Evolutionary conservation across 2,329 filamentous ascomycete genomes (phyloP).

Genomic region (Calonectria henricotiae): DNA sequence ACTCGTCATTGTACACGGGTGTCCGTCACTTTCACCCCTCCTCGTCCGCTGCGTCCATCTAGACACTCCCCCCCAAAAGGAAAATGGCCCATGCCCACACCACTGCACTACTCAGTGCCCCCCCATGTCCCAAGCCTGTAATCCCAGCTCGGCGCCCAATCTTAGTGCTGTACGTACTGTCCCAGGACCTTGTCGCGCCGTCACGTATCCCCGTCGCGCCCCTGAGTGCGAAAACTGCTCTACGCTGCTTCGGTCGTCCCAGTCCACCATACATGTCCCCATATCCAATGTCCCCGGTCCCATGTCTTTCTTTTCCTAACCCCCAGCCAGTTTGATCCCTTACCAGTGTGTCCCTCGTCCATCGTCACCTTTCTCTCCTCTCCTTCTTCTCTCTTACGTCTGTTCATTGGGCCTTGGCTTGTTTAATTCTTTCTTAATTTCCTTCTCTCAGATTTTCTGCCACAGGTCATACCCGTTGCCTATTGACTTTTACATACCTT

Average conservation of each 20-base stretch:
- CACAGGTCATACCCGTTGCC: constrained; percentile 35
- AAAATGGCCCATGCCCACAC: constrained; percentile 38
- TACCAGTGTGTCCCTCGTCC: constrained; percentile 38
- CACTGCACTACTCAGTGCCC: constrained; percentile 28
- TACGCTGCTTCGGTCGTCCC: constrained; percentile 9
- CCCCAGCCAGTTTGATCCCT: constrained; percentile 44
- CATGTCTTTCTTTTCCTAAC: constrained; percentile 30
- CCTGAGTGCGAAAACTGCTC: constrained; percentile 38
- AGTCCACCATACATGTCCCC: constrained; percentile 27
- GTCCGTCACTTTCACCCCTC: constrained; percentile 11
- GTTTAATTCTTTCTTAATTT: constrained; percentile 42
- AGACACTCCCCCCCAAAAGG: constrained; percentile 30
- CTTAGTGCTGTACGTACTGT: constrained; percentile 41
- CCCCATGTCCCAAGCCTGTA: constrained; percentile 34
- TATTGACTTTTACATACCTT: constrained; percentile 17
- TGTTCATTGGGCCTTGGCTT: constrained; percentile 34
- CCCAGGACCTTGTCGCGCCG: constrained; percentile 32
- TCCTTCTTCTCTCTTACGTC: constrained; percentile 40
- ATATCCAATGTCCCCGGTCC: constrained; percentile 36
- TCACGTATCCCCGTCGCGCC: constrained; percentile 40
- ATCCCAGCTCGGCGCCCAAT: constrained; percentile 44
- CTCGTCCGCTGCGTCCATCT: constrained; percentile 9
- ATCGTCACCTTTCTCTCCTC: constrained; percentile 46
- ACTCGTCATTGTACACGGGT: constrained; percentile 18
- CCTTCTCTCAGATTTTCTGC: constrained; percentile 35